Conservation (phyloP, 768 basidiomycete genomes). For the Guyanaporus albipodus region DNA sequence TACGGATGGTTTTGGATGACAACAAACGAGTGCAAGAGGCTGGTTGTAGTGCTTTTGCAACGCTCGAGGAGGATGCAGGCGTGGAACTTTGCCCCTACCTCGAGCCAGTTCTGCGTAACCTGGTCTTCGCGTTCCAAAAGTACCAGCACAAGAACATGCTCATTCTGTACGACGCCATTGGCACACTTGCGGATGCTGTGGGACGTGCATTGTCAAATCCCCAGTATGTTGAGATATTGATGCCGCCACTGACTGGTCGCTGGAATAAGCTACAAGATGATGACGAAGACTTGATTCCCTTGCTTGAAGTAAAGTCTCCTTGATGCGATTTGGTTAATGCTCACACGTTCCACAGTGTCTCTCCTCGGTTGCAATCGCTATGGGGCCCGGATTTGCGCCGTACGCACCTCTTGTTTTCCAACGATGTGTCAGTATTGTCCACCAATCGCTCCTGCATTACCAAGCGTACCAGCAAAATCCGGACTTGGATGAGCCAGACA, state of each 20-base stretch:
- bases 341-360: constrained; percentile 63
- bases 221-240: constrained; percentile 86
- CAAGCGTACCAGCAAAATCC: constrained; percentile 86
- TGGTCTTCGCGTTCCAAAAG: constrained; percentile 95
- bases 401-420: constrained; percentile 92
- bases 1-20: constrained; percentile 95
- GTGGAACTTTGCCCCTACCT: constrained; percentile 86
- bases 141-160: constrained; percentile 99
- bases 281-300: constrained; percentile 88
- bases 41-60: constrained; percentile 97
- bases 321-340: constrained; percentile 1
- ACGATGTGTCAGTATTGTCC: constrained; percentile 84
- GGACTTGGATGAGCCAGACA: constrained; percentile 92
- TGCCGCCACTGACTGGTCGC: constrained; percentile 88
- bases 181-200: constrained; percentile 95
- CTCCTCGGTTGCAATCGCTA: constrained; percentile 95
- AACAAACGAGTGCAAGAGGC: constrained; percentile 99
- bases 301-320: constrained; percentile 73
- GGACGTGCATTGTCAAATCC: constrained; percentile 83
- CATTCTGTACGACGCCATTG: constrained; percentile 98
- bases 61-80: constrained; percentile 96
- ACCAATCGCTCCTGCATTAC: constrained; percentile 76
- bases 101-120: constrained; percentile 89
- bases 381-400: constrained; percentile 82
- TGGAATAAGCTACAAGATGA: constrained; percentile 92